These are phyloP conservation scores for Saitoella complicata DNA, from an alignment of 805 yeast genomes.

Conservation along the genomic window DNA sequence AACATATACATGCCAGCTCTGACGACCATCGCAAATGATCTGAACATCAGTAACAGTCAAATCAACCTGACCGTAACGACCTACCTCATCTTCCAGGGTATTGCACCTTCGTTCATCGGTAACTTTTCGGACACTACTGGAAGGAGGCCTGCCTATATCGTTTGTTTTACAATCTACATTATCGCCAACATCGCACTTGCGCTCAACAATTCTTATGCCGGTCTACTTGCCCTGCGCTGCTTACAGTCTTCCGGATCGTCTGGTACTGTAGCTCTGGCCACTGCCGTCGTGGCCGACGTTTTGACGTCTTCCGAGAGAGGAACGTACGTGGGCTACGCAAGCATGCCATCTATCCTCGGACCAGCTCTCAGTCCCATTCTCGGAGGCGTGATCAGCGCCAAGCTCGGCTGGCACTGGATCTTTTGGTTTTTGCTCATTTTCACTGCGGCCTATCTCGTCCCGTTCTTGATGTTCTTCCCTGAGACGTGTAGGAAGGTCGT, in stretches of 20 bases:
- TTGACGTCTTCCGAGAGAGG: conserved; percentile 56
- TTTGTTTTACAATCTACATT: conserved; percentile 38
- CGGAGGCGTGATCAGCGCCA: conserved; percentile 33
- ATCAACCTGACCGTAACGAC: conserved; percentile 61
- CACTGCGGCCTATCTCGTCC: conserved; percentile 29
- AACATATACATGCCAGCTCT: conserved; percentile 72
- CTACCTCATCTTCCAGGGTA: conserved; percentile 31
- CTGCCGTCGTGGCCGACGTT: conserved; percentile 61
- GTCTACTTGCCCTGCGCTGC: conserved; percentile 48
- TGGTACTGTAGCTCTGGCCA: conserved; percentile 51
- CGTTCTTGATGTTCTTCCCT: conserved; percentile 34
- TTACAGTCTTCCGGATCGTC: conserved; percentile 63
- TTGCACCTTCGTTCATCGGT: conserved; percentile 28
- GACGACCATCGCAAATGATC: conserved; percentile 37
- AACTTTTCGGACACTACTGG: conserved; percentile 55
- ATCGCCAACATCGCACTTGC: conserved; percentile 57
- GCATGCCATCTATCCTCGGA: conserved; percentile 53
- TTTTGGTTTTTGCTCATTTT: conserved; percentile 62
- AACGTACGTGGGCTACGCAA: conserved; percentile 43
- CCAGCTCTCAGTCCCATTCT: conserved; percentile 67
- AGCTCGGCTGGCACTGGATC: conserved; percentile 55
- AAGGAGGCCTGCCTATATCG: conserved; percentile 47
- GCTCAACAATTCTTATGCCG: conserved; percentile 37
- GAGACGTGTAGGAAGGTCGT: conserved; percentile 60
- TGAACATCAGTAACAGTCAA: conserved; percentile 36